Evolutionary conservation across 768 basidiomycete species (phyloP).

Genomic region (Trametes cingulata): DNA sequence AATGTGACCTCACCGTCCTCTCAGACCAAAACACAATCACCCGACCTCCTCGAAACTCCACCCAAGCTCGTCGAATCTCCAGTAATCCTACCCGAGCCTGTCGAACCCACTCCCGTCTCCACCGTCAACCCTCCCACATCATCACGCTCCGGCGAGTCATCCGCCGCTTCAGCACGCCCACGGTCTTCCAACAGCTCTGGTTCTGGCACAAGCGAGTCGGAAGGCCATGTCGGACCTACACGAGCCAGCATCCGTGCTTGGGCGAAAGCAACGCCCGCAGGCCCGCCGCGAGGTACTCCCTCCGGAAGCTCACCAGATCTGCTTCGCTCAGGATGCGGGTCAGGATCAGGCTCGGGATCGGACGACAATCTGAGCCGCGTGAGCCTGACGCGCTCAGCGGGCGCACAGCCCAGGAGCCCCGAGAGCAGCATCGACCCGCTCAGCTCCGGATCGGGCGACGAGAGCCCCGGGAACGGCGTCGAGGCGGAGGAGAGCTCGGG

Average conservation of each 20-base stretch:
- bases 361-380: constrained; percentile 1
- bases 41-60: not conserved
- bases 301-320: not conserved
- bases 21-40: not conserved
- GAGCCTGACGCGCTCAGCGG: constrained; percentile 5
- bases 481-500: constrained; percentile 8
- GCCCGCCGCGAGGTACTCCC: constrained; percentile 3
- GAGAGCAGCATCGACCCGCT: not conserved
- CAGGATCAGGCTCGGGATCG: no score
- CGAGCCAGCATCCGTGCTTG: constrained; percentile 19
- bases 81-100: not conserved
- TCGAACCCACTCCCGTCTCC: not conserved
- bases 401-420: not conserved
- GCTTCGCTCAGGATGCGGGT: no score
- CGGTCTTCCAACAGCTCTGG: not conserved
- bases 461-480: not conserved
- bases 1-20: not conserved
- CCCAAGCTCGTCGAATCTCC: not conserved
- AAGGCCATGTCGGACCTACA: constrained; percentile 10
- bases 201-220: not conserved
- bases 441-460: not conserved
- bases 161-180: not conserved
- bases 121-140: not conserved
- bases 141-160: not conserved
- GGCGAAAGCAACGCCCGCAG: constrained; percentile 14